Percentiles rank a stretch among this genome's conserved stretches.
phyloP scores from a whole-genome alignment of 179 eudicot species.

The Pouteria campechiana region DNA sequence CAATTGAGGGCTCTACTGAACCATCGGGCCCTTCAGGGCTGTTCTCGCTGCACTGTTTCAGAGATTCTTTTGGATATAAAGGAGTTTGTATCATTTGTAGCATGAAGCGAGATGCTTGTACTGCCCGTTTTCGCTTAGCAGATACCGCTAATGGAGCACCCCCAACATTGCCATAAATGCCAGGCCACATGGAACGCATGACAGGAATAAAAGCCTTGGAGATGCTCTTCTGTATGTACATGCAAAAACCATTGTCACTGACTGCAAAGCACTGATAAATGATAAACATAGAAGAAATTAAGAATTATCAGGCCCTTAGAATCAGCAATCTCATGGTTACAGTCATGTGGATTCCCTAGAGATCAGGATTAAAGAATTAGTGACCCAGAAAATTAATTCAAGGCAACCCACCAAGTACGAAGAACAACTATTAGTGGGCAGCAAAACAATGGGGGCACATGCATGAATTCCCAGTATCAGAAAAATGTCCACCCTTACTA shows the following conservation, averaged over 20 bases:
- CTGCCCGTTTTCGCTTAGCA: constrained; percentile 78
- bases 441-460: no score
- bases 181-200: constrained; percentile 83
- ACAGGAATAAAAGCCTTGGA: constrained; percentile 72
- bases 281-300: neutral
- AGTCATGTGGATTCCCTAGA: no score
- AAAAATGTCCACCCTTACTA: no score
- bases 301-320: no score
- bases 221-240: constrained; percentile 50
- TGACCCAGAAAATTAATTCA: no score
- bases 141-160: constrained; percentile 53
- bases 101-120: constrained; percentile 91
- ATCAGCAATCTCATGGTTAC: no score
- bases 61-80: constrained; percentile 38
- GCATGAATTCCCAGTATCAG: no score
- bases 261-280: neutral
- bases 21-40: constrained; percentile 16
- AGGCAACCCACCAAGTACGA: no score
- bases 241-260: neutral
- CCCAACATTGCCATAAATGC: constrained; percentile 57
- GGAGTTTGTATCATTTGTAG: constrained; percentile 87
- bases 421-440: no score
- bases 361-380: no score
- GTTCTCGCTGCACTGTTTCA: constrained; percentile 13
- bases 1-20: constrained; percentile 28